Conservation (phyloP, 192 early-diverging fungal genomes). For the Backusella mclennaniae region DNA sequence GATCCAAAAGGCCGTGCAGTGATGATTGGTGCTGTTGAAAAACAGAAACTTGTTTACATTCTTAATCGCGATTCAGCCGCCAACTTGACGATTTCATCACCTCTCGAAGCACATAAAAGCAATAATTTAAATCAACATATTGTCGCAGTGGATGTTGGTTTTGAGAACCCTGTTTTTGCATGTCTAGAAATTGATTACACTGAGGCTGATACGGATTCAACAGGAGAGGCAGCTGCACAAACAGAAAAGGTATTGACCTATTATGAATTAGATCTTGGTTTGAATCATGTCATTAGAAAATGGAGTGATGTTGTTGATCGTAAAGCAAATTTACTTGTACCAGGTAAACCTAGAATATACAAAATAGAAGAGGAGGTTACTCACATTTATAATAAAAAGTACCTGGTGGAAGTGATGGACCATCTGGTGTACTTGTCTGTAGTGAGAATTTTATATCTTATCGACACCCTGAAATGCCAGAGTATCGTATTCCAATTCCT, state of each 20-base stretch:
- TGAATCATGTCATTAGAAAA: conserved; percentile 97
- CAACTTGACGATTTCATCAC: conserved; percentile 87
- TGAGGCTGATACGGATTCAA: conserved; percentile 77
- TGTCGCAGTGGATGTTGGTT: conserved; percentile 95
- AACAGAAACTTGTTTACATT: conserved; percentile 96
- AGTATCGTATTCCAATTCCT: conserved; percentile 77
- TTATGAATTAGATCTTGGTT: conserved; percentile 96
- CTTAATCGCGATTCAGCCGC: conserved; percentile 88
- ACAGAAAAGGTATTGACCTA: conserved; percentile 85
- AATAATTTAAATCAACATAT: conserved; percentile 75
- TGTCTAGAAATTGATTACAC: conserved; percentile 85
- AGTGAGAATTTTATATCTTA: conserved; percentile 88
- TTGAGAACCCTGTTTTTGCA: conserved; percentile 98
- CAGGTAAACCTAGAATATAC: conserved; percentile 39
- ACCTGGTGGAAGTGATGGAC: conserved; percentile 91
- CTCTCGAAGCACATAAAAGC: conserved; percentile 89
- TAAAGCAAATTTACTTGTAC: conserved; percentile 78
- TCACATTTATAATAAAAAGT: conserved; percentile 27
- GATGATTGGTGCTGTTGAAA: conserved; percentile 93
- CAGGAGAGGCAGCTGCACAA: conserved; percentile 66
- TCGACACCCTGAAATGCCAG: conserved; percentile 66
- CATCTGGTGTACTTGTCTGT: conserved; percentile 96
- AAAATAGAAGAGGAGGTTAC: background rate
- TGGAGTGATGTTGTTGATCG: conserved; percentile 84
- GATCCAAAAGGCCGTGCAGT: conserved; percentile 97